Base-by-base conservation (phyloP, 768 basidiomycete genomes). In the Russula sp. region DNA sequence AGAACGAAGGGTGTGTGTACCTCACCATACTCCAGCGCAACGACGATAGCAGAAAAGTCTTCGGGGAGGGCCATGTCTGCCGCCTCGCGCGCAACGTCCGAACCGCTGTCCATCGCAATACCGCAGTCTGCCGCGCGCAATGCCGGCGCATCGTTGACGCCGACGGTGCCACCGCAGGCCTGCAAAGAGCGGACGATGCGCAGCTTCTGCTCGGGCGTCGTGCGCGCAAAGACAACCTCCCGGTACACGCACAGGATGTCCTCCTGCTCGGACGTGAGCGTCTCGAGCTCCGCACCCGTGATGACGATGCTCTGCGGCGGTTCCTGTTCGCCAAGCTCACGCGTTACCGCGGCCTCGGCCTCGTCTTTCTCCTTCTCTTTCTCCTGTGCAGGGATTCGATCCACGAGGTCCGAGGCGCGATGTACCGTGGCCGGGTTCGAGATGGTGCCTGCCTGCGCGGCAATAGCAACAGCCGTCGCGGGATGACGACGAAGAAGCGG, bases 401-500 rank as follows among this genome's bases (percentile, higher is more conserved):
- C 66, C 40, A 72, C 61, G 1, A 82, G 75, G 66, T 82, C 75
- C 8, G 73, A 63, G 3, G 77, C 65, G 34, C 71, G 74, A 54
- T 81, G 76, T 13, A 81, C 71, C 0, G 68, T 52, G 4, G 61
- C 56, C 0, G 76, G 63, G 42, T 78, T 71, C 4, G 80, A 77
- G 50, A 84, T 76, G 63, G 84, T 83, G 31, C 84, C 80, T n/a
- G 82, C 83, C 66, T 85, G 82, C 13, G 77, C 74, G 11, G 85
- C 85, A 63, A 88, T 87, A 0, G 87, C 84, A 4, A 80, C 75
- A 0, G 84, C 85, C 0, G 86, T 88, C 16, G 80, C 74, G 34
- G 82, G 78, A 81, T 82, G 59, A 87, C 83, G 76, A 88, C 83
- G 68, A 81, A 80, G 69, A 86, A 82, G 11, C 85, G 77, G 52